Evolutionary conservation across 805 yeast genomes (phyloP).

Genomic region (Metschnikowia picachoensis): DNA sequence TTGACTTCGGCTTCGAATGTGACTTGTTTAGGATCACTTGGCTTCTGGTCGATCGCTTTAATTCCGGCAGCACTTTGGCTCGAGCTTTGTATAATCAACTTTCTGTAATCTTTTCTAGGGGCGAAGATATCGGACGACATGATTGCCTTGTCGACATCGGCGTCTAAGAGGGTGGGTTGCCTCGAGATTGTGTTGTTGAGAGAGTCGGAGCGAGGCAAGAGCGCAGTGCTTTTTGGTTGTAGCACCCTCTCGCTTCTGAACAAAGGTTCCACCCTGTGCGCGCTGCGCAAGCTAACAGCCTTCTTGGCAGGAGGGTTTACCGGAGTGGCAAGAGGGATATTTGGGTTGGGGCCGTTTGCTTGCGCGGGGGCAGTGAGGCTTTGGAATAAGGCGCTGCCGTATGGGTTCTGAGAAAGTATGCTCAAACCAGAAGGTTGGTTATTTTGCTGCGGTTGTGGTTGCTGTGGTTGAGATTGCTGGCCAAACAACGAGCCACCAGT

Average conservation of each 20-base stretch:
- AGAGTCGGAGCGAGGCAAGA: slow-evolving; percentile 8
- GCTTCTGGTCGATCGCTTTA: neutral
- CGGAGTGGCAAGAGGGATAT: slow-evolving; percentile 24
- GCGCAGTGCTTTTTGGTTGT: slow-evolving; percentile 2
- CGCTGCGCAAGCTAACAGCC: slow-evolving; percentile 51
- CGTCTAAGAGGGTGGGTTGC: slow-evolving; percentile 5
- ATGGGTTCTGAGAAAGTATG: slow-evolving; percentile 53
- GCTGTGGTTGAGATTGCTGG: slow-evolving; percentile 23
- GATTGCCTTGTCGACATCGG: slow-evolving; percentile 61
- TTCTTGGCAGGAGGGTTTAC: slow-evolving; percentile 40
- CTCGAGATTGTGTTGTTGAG: slow-evolving; percentile 3
- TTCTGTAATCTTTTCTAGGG: slow-evolving; percentile 53
- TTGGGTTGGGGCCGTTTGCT: slow-evolving; percentile 19
- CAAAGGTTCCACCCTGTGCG: slow-evolving; percentile 61
- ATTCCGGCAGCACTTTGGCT: slow-evolving; percentile 5
- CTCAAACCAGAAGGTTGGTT: slow-evolving; percentile 13
- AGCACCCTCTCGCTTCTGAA: slow-evolving; percentile 20
- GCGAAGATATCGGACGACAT: slow-evolving; percentile 68
- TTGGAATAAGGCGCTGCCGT: slow-evolving; percentile 71
- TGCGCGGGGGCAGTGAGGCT: slow-evolving; percentile 33
- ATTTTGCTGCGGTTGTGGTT: slow-evolving; percentile 9
- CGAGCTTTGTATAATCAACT: slow-evolving; percentile 50
- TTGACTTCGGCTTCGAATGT: slow-evolving; percentile 25
- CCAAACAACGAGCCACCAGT: slow-evolving; percentile 24
- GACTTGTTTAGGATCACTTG: slow-evolving; percentile 26